Base-by-base conservation (phyloP, 2,329 filamentous ascomycete genomes). In the Elsinoe australis region DNA sequence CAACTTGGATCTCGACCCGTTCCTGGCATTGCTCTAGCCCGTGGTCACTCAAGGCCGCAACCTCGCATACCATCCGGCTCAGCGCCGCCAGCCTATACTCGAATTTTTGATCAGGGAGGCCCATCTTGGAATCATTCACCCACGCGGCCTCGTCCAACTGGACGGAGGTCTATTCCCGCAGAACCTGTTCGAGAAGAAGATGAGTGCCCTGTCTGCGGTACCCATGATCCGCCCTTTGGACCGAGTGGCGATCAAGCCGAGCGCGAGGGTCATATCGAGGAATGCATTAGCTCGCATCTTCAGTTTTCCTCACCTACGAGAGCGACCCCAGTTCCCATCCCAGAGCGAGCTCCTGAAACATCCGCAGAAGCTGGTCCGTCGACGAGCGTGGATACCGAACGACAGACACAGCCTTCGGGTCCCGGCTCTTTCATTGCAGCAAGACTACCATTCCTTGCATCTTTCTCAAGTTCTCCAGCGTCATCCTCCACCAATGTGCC, bases 201-300 rank as follows among this genome's bases (percentile, higher is more conserved):
- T 59, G 82, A 87, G 57, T 90, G 85, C 53, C 85, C 85, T 0
- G 76, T 89, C 35, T 90, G 85, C 57, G 83, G 85, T 58, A 67
- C 71, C 29, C 49, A 49, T 29, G 83, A 87, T 64, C 71, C 88
- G 3, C 83, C 85, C 0, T 49, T 49, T 51, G 34, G 52, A 32
- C 17, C 48, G 31, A 21, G 35, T 33, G 38, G 52, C 28, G 35
- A 51, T 15, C 44, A 34, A 19, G 21, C 38, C 8, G 47, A 45
- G 26, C 32, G 52, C 3, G 52, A 54, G 39, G 44, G 15, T n/a
- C 52, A 54, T 18, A 51, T 54, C 24, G 41, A 61, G 38, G 49
- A 57, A 26, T 63, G 63, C 53, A 60, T 64, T 41, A 52, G 54
- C 12, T 52, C 55, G 9, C 34, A 33, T 49, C 39, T 14, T 33